Evolutionary conservation across 768 basidiomycete genomes (phyloP).

Genomic region (Leccinum pellstonianum): DNA sequence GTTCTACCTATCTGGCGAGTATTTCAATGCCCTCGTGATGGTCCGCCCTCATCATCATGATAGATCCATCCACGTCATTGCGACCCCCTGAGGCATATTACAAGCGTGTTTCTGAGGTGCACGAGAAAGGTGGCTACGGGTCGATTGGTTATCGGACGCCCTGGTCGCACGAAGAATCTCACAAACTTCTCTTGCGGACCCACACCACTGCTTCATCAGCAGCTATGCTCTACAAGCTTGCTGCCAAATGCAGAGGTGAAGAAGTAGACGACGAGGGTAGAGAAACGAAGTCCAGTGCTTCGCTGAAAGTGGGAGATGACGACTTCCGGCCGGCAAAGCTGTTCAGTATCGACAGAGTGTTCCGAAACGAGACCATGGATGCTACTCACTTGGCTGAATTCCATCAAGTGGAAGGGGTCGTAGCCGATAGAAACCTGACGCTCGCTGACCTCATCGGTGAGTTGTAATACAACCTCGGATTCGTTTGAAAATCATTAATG

Average conservation of each 20-base stretch:
- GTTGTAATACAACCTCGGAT: conserved; percentile 14
- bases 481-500: background rate
- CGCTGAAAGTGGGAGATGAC: conserved; percentile 40
- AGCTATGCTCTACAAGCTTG: conserved; percentile 91
- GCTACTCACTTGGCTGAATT: conserved; percentile 99
- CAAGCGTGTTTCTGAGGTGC: conserved; percentile 76
- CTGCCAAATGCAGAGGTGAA: conserved; percentile 76
- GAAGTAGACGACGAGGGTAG: conserved; percentile 37
- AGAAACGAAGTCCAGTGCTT: conserved; percentile 6
- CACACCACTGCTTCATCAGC: conserved; percentile 96
- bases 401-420: conserved; percentile 99
- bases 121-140: conserved; percentile 85
- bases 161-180: conserved; percentile 90
- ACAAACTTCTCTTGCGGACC: conserved; percentile 89
- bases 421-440: conserved; percentile 90
- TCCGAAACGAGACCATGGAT: conserved; percentile 98
- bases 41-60: conserved; percentile 6
- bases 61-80: conserved; percentile 79
- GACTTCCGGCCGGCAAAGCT: conserved; percentile 91
- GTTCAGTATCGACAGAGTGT: conserved; percentile 97
- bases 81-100: conserved; percentile 82
- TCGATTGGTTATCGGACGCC: conserved; percentile 97
- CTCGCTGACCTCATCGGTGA: conserved; percentile 92
- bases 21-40: background rate
- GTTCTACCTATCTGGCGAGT: conserved; percentile 89